Evolutionary conservation across 306 rosid genomes (phyloP), one percentile per base, ranked within the genome.

Genomic region (Casuarina glauca): DNA sequence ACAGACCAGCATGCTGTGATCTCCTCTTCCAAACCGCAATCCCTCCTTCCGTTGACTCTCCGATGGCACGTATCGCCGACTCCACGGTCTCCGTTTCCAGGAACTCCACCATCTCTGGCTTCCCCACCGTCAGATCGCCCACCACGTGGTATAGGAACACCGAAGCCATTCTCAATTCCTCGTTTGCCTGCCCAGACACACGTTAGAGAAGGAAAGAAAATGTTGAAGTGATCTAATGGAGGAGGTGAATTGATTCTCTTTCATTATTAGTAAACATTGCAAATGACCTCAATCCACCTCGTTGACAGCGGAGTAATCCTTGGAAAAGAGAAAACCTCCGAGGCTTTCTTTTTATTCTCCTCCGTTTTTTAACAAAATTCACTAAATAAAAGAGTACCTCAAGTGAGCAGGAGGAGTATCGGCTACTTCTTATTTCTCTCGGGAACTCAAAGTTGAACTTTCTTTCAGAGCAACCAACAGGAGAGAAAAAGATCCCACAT

Each of bases 81-180:
- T 90, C 98, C 53, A 96, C 86, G 68, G 97, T 87, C 85, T 93
- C 99, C 19, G 85, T 85, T 45, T 91, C 99, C 62, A 81, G 79
- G 42, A 93, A 93, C 85, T 96, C 99, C 83, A 69, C 94, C 87
- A 93, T 57, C 87, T 96, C 99, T 1, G 99, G 99, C 84, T 96
- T 96, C 81, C 99, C 99, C 76, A 93, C 97, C 69, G 99, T 96
- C 50, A 96, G 93, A 90, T 96, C 99, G 26, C 94, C 99, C 58
- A 96, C 97, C 43, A 96, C 99, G 41, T 96, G 99, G 76, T 93
- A 89, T 69, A 96, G 76, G 69, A 96, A 93, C 88, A 96, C 98
- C 54, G 99, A 96, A 1, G 98, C 99, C 99, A 96, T 95, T 12
- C 42, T 70, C 48, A 61, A 52, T 55, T 54, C 51, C 19, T 64